phyloP scores from a whole-genome alignment of 257 asterid genomes.

The Nicotiana undulata region DNA sequence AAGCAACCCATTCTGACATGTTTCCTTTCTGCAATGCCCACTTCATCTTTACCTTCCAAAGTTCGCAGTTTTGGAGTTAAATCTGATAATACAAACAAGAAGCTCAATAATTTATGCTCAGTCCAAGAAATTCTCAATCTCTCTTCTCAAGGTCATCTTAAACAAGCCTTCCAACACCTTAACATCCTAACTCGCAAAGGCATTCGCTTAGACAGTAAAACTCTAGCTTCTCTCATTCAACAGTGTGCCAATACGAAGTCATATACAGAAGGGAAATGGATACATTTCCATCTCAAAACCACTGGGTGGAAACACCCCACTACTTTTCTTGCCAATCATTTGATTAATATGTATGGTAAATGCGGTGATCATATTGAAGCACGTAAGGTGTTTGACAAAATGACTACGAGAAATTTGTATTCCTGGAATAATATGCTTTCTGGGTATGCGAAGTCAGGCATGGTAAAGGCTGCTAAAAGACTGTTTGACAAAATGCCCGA shows the following conservation, averaged over 20 bases:
- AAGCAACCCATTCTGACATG: conserved; percentile 41
- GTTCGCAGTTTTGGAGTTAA: conserved; percentile 7
- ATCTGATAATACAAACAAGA: conserved; percentile 11
- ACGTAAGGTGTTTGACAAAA: conserved; percentile 63
- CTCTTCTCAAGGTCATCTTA: conserved; percentile 41
- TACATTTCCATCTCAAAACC: conserved; percentile 46
- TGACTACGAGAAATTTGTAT: conserved; percentile 53
- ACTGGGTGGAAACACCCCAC: conserved; percentile 51
- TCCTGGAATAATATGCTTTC: conserved; percentile 85
- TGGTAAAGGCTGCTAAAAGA: conserved; percentile 48
- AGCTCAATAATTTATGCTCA: conserved; percentile 32
- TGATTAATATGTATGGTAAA: conserved; percentile 54
- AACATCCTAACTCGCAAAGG: conserved; percentile 48
- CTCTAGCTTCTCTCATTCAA: conserved; percentile 41
- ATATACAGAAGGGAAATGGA: conserved; percentile 40
- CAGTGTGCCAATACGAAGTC: conserved; percentile 42
- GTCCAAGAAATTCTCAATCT: conserved; percentile 32
- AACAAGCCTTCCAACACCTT: conserved; percentile 49
- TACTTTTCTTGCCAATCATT: conserved; percentile 52
- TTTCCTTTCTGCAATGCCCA: conserved; percentile 50
- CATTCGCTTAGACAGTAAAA: conserved; percentile 32
- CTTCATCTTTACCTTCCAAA: conserved; percentile 4
- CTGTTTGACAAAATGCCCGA: conserved; percentile 68
- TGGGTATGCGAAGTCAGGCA: conserved; percentile 57
- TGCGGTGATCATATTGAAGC: conserved; percentile 67